A percentile compares a stretch with the other conserved stretches of the same genome.
These are phyloP conservation scores for Fusarium temperatum DNA, from an alignment of 2,329 filamentous ascomycete genomes.

Conservation along the genomic window DNA sequence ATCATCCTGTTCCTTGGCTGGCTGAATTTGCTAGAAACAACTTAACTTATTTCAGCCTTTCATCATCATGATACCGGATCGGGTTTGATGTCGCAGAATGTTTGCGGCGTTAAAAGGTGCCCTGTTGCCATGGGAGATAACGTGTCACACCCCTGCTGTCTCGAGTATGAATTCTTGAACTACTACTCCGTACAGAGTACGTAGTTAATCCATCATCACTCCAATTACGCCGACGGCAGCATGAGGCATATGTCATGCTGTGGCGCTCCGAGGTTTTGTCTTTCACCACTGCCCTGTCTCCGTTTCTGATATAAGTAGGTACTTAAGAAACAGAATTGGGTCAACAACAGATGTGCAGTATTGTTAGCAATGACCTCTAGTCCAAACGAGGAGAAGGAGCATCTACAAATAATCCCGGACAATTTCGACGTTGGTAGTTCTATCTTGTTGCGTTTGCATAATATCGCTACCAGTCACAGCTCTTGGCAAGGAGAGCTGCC, in stretches of 20 bases:
- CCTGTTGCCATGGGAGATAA: slow-evolving; percentile 37
- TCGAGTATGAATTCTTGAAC: slow-evolving; percentile 5
- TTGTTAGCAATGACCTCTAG: background rate
- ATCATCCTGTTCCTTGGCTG: slow-evolving; percentile 17
- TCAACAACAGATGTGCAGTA: background rate
- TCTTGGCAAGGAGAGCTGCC: slow-evolving; percentile 64
- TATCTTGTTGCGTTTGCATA: background rate
- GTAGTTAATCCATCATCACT: background rate
- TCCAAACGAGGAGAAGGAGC: background rate
- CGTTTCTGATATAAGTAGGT: slow-evolving; percentile 23
- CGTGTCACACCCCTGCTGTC: slow-evolving; percentile 14
- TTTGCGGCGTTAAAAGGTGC: slow-evolving; percentile 14
- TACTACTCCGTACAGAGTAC: background rate
- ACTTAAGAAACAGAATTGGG: background rate
- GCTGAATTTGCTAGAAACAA: slow-evolving; percentile 13
- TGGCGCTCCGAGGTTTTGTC: slow-evolving; percentile 7
- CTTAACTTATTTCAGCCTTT: slow-evolving; percentile 3
- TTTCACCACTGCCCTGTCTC: slow-evolving; percentile 10
- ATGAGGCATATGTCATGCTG: too few relatives aligned
- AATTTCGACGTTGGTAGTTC: background rate
- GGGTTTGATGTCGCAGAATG: slow-evolving; percentile 17
- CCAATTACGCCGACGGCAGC: slow-evolving; percentile 10
- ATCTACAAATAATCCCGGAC: too few relatives aligned
- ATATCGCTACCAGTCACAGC: slow-evolving; percentile 70
- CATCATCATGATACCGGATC: slow-evolving; percentile 15